Percentiles rank a stretch among this genome's conserved stretches.
These are phyloP conservation scores for Blastobotrys attinorum DNA, from an alignment of 805 yeast species.

Conservation along the genomic window DNA sequence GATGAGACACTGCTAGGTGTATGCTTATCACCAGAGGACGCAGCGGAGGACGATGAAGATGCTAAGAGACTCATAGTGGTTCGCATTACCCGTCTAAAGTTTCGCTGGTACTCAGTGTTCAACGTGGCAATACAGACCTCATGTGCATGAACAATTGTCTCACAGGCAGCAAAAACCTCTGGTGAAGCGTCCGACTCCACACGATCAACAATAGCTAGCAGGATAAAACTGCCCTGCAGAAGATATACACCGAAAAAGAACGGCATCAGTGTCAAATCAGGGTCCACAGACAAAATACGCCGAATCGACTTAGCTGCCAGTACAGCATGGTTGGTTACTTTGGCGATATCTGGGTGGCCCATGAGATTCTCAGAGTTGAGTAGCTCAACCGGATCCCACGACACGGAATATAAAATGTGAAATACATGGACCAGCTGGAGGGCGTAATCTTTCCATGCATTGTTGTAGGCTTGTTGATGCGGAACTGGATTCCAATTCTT, in stretches of 20 bases:
- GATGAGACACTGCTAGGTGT: constrained; percentile 22
- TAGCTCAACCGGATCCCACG: constrained; percentile 27
- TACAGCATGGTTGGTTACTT: constrained; percentile 22
- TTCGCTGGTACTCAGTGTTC: constrained; percentile 27
- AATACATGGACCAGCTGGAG: constrained; percentile 21
- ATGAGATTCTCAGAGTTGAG: constrained; percentile 19
- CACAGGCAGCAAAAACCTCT: constrained; percentile 24
- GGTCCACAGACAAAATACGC: constrained; percentile 23
- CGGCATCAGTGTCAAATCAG: constrained; percentile 24
- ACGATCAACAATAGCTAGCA: constrained; percentile 21
- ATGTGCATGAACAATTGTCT: constrained; percentile 26
- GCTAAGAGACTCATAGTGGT: constrained; percentile 24
- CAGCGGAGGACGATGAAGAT: no score
- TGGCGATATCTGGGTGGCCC: constrained; percentile 18
- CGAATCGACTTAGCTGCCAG: constrained; percentile 21
- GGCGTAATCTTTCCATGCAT: constrained; percentile 21
- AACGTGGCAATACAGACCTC: constrained; percentile 28
- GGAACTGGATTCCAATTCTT: constrained; percentile 15
- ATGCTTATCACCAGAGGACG: constrained; percentile 2
- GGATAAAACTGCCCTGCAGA: constrained; percentile 23
- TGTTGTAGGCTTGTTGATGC: constrained; percentile 19
- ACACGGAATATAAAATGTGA: constrained; percentile 21
- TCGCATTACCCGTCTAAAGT: constrained; percentile 26
- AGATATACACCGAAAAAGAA: constrained; percentile 27
- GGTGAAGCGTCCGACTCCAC: constrained; percentile 19